Evolutionary conservation across 768 basidiomycete species (phyloP), one percentile per base, ranked within the genome.

Genomic region (Tricholoma sp.): DNA sequence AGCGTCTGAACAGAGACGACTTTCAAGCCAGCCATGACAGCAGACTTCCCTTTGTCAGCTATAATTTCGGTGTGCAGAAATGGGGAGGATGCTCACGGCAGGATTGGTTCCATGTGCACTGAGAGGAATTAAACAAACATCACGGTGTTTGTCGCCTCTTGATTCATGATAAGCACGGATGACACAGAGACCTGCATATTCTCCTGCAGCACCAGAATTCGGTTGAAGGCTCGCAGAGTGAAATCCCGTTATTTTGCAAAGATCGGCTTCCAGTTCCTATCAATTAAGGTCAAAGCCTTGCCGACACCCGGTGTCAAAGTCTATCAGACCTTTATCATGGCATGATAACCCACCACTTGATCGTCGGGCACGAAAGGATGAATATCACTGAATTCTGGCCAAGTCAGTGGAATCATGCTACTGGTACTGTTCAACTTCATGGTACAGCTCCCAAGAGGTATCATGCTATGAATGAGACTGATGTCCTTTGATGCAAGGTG

Each of bases 51-150:
- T 50, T 21, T 54, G 52, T 72, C 47, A 70, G 60, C 34, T 54
- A 27, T 52, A 27, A 12, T 32, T 50, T n/a, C 55, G 18, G 1
- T 19, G n/a, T 1, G 39, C 14, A 50, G 21, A 1, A n/a, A 52
- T 27, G 35, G 6, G 18, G 27, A 57, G 32, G 27, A 32, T 10
- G 76, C 89, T 74, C 66, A 92, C 92, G 51, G 97, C 97, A 49
- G 97, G 97, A 73, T 99, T 98, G 43, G 97, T 98, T 43, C 97
- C 97, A 73, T 98, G 97, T 2, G 97, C 97, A 63, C 93, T 96
- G 54, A 96, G 74, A 55, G 97, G 97, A 64, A 98, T 96, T 52
- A 98, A 73, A 68, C 94, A 98, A 51, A 98, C 82, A 69, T 98
- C 83, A 46, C 97, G 85, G 62, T 95, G 84, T 1, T 77, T 80